phyloP scores from a whole-genome alignment of 768 basidiomycete genomes.

The Cystoderma amianthinum region DNA sequence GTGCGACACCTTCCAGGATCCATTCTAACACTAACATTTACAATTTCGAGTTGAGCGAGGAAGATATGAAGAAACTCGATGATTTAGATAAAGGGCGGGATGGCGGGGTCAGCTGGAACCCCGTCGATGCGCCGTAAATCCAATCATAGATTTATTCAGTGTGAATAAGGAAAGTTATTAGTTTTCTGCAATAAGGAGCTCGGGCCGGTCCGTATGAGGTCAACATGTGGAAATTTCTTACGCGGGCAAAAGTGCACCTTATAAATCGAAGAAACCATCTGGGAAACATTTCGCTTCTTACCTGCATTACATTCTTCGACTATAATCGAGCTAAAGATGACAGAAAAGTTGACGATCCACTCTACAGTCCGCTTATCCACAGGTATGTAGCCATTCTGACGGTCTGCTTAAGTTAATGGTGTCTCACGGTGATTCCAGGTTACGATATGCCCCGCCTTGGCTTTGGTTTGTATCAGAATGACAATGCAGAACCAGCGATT shows the following conservation, averaged over 20 bases:
- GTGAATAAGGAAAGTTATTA: too few species aligned
- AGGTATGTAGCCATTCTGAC: not conserved
- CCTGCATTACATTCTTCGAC: too few species aligned
- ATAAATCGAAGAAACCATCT: too few species aligned
- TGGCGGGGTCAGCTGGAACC: constrained; percentile 83
- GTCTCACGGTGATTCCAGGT: constrained; percentile 17
- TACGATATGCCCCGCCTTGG: constrained; percentile 49
- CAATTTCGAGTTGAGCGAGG: constrained; percentile 60
- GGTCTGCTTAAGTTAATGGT: not conserved
- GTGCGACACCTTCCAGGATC: constrained; percentile 63
- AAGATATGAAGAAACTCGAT: constrained; percentile 64
- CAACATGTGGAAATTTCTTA: too few species aligned
- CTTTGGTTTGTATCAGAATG: constrained; percentile 56
- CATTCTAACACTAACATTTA: constrained; percentile 67
- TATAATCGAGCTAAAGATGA: too few species aligned
- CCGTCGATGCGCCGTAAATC: constrained; percentile 48
- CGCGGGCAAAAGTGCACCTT: too few species aligned
- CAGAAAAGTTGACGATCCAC: too few species aligned
- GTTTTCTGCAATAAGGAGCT: too few species aligned
- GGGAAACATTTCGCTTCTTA: too few species aligned
- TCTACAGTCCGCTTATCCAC: not conserved
- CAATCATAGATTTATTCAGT: too few species aligned
- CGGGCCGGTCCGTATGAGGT: too few species aligned
- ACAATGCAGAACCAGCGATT: constrained; percentile 36
- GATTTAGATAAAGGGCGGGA: constrained; percentile 63